Evolutionary conservation across 192 early-diverging fungal species (phyloP).

Genomic region (Coemansia sp.): DNA sequence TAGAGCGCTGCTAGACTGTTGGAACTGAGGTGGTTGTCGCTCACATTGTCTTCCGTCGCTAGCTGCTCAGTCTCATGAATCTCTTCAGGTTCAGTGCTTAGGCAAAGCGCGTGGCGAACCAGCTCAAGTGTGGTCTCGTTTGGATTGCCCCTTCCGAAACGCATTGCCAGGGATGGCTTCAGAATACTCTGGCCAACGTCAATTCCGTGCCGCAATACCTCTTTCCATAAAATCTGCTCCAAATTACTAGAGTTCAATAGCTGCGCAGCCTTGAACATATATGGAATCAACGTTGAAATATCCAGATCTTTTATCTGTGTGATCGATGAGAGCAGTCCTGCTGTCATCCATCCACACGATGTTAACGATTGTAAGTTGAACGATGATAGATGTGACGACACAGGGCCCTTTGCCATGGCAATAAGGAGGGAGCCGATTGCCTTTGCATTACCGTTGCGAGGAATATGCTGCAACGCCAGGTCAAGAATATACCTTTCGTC

Average conservation of each 20-base stretch:
- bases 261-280: constrained; percentile 23
- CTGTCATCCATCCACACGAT: constrained; percentile 14
- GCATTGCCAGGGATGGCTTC: constrained; percentile 19
- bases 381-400: constrained; percentile 14
- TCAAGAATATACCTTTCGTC: constrained; percentile 20
- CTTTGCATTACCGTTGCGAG: constrained; percentile 1
- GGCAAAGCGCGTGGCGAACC: constrained; percentile 14
- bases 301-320: background rate
- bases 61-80: background rate
- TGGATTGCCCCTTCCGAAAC: constrained; percentile 11
- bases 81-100: constrained; percentile 3
- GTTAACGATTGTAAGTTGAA: constrained; percentile 20
- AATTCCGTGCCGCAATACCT: constrained; percentile 35
- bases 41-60: background rate
- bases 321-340: constrained; percentile 11
- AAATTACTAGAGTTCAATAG: constrained; percentile 17
- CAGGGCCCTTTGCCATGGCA: constrained; percentile 26
- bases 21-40: background rate
- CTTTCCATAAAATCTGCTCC: constrained; percentile 30
- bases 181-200: constrained; percentile 16
- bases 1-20: constrained; percentile 18
- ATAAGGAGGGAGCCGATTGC: constrained; percentile 29
- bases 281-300: constrained; percentile 13
- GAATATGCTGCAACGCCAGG: constrained; percentile 12
- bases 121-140: constrained; percentile 22